Evolutionary conservation across 164 flowering plant species (phyloP).

Genomic region (Aristolochia contorta): DNA sequence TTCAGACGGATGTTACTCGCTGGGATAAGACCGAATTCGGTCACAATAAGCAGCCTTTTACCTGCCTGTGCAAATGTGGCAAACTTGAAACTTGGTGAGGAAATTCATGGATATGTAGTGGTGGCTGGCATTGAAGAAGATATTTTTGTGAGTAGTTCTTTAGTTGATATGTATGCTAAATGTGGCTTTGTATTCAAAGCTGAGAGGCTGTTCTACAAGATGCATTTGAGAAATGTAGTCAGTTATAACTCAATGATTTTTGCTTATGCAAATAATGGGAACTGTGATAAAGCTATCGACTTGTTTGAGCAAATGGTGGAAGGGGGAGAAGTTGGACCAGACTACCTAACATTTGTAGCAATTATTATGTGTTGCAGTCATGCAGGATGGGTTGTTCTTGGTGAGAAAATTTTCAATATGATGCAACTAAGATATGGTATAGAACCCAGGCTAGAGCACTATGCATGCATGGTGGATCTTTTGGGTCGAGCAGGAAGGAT

Average conservation of each 20-base stretch:
- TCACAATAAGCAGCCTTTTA: constrained; percentile 41
- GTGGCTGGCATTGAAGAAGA: constrained; percentile 46
- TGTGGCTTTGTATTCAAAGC: constrained; percentile 66
- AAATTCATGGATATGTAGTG: constrained; percentile 54
- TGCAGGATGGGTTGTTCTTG: constrained; percentile 54
- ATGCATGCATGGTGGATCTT: constrained; percentile 82
- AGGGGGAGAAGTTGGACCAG: constrained; percentile 24
- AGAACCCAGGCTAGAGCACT: constrained; percentile 69
- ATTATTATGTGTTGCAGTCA: constrained; percentile 68
- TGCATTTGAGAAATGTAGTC: constrained; percentile 35
- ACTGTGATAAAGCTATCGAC: constrained; percentile 46
- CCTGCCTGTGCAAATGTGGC: constrained; percentile 45
- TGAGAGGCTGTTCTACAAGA: constrained; percentile 36
- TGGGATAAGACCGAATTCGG: constrained; percentile 45
- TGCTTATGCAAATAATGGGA: constrained; percentile 73
- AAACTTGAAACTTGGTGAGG: constrained; percentile 36
- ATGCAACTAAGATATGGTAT: constrained; percentile 56
- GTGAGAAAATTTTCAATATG: constrained; percentile 32
- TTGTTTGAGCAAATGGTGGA: constrained; percentile 52
- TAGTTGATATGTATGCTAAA: constrained; percentile 82
- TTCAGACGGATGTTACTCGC: constrained; percentile 44
- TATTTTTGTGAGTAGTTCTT: constrained; percentile 57
- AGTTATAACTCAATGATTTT: constrained; percentile 87
- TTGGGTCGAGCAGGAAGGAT: constrained; percentile 75
- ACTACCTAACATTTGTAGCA: constrained; percentile 69